These are phyloP conservation scores for Fraxinus platypoda DNA, from an alignment of 305 asterid genomes.

Conservation along the genomic window DNA sequence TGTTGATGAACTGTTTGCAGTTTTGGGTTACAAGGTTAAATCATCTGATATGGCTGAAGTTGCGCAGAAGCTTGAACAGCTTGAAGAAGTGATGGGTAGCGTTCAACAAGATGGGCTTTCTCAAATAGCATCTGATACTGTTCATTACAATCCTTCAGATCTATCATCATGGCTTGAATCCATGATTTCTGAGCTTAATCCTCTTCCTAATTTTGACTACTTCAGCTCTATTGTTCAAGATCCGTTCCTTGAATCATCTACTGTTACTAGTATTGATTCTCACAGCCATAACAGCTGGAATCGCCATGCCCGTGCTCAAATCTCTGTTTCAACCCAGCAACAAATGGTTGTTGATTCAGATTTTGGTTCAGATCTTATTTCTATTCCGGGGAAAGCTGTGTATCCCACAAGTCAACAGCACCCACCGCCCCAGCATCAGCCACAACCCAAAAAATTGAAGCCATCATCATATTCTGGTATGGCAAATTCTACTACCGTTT, in stretches of 20 bases:
- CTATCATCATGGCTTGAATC: slow-evolving; percentile 75
- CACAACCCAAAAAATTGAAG: slow-evolving; percentile 48
- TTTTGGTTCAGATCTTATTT: slow-evolving; percentile 73
- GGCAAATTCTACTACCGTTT: neutral
- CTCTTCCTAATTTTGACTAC: slow-evolving; percentile 38
- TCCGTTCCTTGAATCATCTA: slow-evolving; percentile 44
- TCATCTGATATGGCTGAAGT: slow-evolving; percentile 68
- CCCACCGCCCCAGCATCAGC: slow-evolving; percentile 22
- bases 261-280: slow-evolving; percentile 25
- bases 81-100: slow-evolving; percentile 53
- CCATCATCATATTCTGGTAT: slow-evolving; percentile 18
- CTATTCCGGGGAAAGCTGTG: slow-evolving; percentile 75
- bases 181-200: slow-evolving; percentile 62
- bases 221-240: slow-evolving; percentile 13
- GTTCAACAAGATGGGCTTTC: slow-evolving; percentile 50
- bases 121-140: slow-evolving; percentile 49
- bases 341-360: slow-evolving; percentile 39
- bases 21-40: slow-evolving; percentile 60
- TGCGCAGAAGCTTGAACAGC: slow-evolving; percentile 66
- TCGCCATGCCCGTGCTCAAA: slow-evolving; percentile 2
- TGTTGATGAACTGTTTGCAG: slow-evolving; percentile 63
- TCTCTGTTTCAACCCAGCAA: neutral
- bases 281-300: slow-evolving; percentile 20
- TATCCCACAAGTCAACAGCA: slow-evolving; percentile 40
- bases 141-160: slow-evolving; percentile 83